Percentiles rank a stretch among this genome's conserved stretches.
Evolutionary conservation across 805 yeast species (phyloP).

Genomic region (Metschnikowia lochheadii): DNA sequence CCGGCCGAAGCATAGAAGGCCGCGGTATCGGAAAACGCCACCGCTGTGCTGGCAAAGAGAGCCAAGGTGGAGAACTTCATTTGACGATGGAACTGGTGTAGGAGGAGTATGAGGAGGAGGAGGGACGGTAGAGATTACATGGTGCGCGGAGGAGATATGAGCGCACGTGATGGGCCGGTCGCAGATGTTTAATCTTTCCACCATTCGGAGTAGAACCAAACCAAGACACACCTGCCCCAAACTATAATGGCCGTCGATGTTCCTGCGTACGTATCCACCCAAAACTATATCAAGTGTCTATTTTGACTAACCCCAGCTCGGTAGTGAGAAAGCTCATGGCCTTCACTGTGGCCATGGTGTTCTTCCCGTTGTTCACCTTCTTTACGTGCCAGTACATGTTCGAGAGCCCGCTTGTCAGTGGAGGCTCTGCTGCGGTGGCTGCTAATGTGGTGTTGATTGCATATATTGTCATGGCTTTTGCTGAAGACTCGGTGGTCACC

Average conservation of each 20-base stretch:
- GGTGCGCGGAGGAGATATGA: slow-evolving; percentile 4
- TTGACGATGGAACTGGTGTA: background rate
- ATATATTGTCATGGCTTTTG: slow-evolving; percentile 69
- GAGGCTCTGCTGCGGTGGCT: slow-evolving; percentile 74
- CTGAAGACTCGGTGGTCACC: slow-evolving; percentile 49
- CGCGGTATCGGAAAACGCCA: slow-evolving; percentile 19
- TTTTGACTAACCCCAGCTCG: slow-evolving; percentile 34
- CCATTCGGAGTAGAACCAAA: too few species aligned
- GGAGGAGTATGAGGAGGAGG: background rate
- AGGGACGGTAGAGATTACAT: background rate
- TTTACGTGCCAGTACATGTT: slow-evolving; percentile 48
- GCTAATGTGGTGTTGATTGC: slow-evolving; percentile 74
- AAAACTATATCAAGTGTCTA: too few species aligned
- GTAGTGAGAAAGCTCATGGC: slow-evolving; percentile 66
- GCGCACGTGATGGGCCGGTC: slow-evolving; percentile 10
- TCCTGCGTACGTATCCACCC: slow-evolving; percentile 18
- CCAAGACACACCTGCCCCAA: background rate
- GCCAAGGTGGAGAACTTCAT: slow-evolving; percentile 16
- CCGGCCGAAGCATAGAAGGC: slow-evolving; percentile 14
- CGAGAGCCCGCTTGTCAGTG: slow-evolving; percentile 61
- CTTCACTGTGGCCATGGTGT: slow-evolving; percentile 74
- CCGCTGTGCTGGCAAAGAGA: slow-evolving; percentile 13
- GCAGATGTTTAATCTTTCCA: background rate
- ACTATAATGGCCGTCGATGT: slow-evolving; percentile 16
- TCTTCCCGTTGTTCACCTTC: slow-evolving; percentile 61